A percentile compares a stretch with the other conserved stretches of the same genome.
Conservation (phyloP, 2,329 filamentous ascomycete genomes). For the Fusarium sublunatum region DNA sequence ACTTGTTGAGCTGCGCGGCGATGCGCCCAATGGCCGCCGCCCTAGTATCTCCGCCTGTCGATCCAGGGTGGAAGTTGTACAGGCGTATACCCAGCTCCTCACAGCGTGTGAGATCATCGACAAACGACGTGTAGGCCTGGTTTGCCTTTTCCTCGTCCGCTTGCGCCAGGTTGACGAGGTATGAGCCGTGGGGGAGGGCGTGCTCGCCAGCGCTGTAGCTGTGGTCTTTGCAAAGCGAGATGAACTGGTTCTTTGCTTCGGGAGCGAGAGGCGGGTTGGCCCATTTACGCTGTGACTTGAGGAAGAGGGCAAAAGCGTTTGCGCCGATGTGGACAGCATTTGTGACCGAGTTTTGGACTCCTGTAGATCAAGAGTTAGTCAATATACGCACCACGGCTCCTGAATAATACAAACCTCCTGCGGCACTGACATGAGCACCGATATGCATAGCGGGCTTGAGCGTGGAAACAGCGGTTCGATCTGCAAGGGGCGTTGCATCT, state of each 20-base stretch:
- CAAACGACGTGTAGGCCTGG: slow-evolving; percentile 86
- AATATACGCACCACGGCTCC: slow-evolving; percentile 10
- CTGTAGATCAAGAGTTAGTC: slow-evolving; percentile 55
- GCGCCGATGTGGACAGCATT: slow-evolving; percentile 86
- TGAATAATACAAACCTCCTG: slow-evolving; percentile 72
- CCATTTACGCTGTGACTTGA: slow-evolving; percentile 98
- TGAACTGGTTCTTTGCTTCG: slow-evolving; percentile 76
- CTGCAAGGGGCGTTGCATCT: slow-evolving; percentile 70
- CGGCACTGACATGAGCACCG: slow-evolving; percentile 90
- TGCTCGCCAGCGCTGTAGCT: slow-evolving; percentile 77
- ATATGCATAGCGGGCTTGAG: slow-evolving; percentile 81
- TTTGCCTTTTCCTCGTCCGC: slow-evolving; percentile 80
- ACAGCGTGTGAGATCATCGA: slow-evolving; percentile 89
- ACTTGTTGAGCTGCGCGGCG: slow-evolving; percentile 82
- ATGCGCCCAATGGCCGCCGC: slow-evolving; percentile 80
- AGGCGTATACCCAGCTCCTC: slow-evolving; percentile 85
- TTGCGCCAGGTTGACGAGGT: slow-evolving; percentile 95
- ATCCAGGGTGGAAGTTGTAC: slow-evolving; percentile 99
- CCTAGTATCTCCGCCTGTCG: slow-evolving; percentile 74
- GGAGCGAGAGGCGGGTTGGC: slow-evolving; percentile 79
- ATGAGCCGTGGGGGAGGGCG: slow-evolving; percentile 92
- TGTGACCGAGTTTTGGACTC: slow-evolving; percentile 86
- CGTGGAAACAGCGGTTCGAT: slow-evolving; percentile 71
- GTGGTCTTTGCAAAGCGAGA: slow-evolving; percentile 73
- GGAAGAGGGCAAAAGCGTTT: slow-evolving; percentile 93